phyloP scores from a whole-genome alignment of 139 green algal genomes.

The Desmodesmus armatus region DNA sequence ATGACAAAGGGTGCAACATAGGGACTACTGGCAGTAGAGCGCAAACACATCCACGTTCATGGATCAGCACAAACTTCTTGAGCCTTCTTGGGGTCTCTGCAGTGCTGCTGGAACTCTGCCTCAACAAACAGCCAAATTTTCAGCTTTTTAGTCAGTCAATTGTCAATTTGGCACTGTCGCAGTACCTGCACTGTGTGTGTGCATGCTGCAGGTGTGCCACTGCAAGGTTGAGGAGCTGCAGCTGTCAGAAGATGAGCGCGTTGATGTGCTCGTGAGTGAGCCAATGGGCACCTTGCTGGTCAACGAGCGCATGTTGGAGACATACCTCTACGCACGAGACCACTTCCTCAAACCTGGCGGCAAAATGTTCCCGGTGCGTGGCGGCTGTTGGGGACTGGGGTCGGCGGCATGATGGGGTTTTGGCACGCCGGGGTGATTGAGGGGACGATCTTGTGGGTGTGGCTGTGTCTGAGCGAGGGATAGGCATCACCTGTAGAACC shows the following conservation, averaged over 20 bases:
- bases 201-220: conserved; percentile 68
- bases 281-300: conserved; percentile 96
- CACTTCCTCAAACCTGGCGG: conserved; percentile 91
- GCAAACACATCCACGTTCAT: not conserved
- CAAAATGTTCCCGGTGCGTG: conserved; percentile 92
- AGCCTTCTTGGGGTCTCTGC: not conserved
- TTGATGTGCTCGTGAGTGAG: conserved; percentile 86
- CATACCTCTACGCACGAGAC: conserved; percentile 92
- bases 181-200: not conserved
- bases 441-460: no score
- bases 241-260: conserved; percentile 67
- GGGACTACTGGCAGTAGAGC: not conserved
- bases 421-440: no score
- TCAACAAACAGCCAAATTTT: no score
- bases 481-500: no score
- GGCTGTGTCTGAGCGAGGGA: no score
- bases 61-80: no score
- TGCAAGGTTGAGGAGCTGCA: conserved; percentile 80
- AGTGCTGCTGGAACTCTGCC: not conserved
- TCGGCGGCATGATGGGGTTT: no score
- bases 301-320: conserved; percentile 98
- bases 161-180: no score
- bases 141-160: no score
- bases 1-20: no score
- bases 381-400: no score